A percentile compares a stretch with the other conserved stretches of the same genome.
Evolutionary conservation across 441 rosid species (phyloP).

Genomic region (Gossypium laxum): DNA sequence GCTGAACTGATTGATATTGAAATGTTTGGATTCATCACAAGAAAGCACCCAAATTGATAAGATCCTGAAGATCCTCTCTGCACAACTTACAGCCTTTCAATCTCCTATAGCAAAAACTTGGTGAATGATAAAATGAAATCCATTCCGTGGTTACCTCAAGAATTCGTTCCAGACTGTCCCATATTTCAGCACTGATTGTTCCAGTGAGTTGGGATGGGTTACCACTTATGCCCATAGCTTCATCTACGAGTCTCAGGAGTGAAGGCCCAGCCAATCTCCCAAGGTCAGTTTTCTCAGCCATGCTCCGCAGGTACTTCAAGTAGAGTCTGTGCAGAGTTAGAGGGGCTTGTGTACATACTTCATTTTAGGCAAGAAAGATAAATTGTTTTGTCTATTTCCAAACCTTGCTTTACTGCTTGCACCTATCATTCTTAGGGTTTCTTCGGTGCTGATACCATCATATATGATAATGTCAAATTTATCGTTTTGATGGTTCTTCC

Average conservation of each 20-base stretch:
- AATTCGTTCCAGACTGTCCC: constrained; percentile 58
- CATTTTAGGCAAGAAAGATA: not conserved
- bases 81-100: constrained; percentile 20
- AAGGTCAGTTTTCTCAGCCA: constrained; percentile 80
- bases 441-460: constrained; percentile 63
- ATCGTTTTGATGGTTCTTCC: constrained; percentile 31
- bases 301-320: constrained; percentile 61
- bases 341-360: constrained; percentile 10
- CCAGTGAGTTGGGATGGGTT: constrained; percentile 37
- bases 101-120: constrained; percentile 8
- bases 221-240: constrained; percentile 46
- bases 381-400: not conserved
- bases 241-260: constrained; percentile 57
- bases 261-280: constrained; percentile 84
- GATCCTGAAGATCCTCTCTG: constrained; percentile 62
- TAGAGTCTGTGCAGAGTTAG: constrained; percentile 42
- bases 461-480: constrained; percentile 50
- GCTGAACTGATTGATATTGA: constrained; percentile 54
- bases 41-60: constrained; percentile 46
- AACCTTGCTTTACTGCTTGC: constrained; percentile 68
- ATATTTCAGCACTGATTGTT: constrained; percentile 48
- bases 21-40: constrained; percentile 61
- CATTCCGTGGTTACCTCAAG: constrained; percentile 47
- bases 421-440: constrained; percentile 67
- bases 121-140: constrained; percentile 3